These are phyloP conservation scores for Aureobasidium melanogenum DNA, from an alignment of 2,329 filamentous ascomycete species.

Conservation along the genomic window DNA sequence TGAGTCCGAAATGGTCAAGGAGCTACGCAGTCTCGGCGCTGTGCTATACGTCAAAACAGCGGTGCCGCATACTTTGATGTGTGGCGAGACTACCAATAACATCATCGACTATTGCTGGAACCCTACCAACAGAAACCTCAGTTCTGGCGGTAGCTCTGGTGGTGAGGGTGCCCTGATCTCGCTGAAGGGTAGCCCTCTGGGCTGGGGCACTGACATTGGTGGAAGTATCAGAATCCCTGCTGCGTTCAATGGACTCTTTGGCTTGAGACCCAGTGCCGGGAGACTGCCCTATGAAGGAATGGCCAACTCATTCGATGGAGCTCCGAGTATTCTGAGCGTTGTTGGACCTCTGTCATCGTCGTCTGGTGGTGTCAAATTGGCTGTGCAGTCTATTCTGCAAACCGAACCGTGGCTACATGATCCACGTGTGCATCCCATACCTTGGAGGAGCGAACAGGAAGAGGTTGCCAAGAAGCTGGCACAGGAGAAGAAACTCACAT, in stretches of 20 bases:
- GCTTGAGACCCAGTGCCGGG: conserved; percentile 45
- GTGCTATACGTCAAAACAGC: conserved; percentile 49
- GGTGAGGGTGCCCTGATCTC: conserved; percentile 51
- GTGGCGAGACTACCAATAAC: conserved; percentile 53
- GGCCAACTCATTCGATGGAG: conserved; percentile 56
- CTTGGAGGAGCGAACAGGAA: conserved; percentile 48
- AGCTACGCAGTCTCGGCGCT: conserved; percentile 46
- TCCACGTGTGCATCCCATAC: conserved; percentile 55
- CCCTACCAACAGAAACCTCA: conserved; percentile 47
- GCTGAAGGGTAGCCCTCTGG: conserved; percentile 44
- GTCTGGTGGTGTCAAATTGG: conserved; percentile 44
- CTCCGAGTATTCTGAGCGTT: conserved; percentile 54
- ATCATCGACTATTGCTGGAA: conserved; percentile 51
- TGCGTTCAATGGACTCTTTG: conserved; percentile 51
- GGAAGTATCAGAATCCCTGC: conserved; percentile 51
- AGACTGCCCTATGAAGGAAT: conserved; percentile 48
- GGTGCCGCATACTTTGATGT: conserved; percentile 49
- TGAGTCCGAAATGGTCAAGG: conserved; percentile 50
- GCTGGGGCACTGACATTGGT: conserved; percentile 51
- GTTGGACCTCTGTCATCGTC: conserved; percentile 55
- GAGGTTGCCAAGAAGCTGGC: conserved; percentile 32
- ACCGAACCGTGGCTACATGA: conserved; percentile 58
- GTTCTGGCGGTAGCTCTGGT: conserved; percentile 49
- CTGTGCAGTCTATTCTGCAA: conserved; percentile 48
- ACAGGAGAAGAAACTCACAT: conserved; percentile 35